phyloP scores from a whole-genome alignment of 129 eudicot genomes.

The Dittrichia graveolens region DNA sequence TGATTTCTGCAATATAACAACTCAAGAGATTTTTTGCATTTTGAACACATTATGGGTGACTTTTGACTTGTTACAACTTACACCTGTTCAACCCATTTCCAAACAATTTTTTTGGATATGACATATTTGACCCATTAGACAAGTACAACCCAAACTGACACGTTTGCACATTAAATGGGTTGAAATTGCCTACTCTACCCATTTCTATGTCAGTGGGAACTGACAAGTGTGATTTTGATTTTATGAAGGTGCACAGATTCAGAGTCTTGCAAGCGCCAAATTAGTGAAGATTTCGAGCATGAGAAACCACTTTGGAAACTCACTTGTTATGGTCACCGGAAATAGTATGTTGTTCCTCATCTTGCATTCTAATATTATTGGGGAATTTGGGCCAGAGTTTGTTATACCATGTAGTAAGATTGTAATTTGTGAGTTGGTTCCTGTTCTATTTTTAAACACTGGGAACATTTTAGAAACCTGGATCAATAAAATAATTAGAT shows the following conservation, averaged over 20 bases:
- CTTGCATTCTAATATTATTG: constrained; percentile 11
- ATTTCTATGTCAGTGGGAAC: constrained; percentile 14
- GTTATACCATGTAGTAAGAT: neutral
- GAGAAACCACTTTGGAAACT: constrained; percentile 97
- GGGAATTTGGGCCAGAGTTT: constrained; percentile 12
- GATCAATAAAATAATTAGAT: too few species aligned
- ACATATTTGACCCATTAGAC: neutral
- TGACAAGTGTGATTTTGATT: constrained; percentile 30
- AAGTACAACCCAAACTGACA: neutral
- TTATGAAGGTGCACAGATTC: constrained; percentile 87
- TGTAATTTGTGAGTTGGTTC: neutral
- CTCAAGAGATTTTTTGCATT: neutral
- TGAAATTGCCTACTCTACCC: neutral
- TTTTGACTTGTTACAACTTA: neutral
- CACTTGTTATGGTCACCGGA: constrained; percentile 85
- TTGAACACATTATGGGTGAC: neutral
- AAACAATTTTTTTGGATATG: neutral
- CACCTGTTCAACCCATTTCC: neutral
- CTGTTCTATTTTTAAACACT: too few species aligned
- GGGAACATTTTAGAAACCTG: too few species aligned
- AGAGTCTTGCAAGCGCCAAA: constrained; percentile 68
- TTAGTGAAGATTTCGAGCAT: constrained; percentile 67
- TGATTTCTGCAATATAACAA: neutral
- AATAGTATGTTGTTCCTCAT: constrained; percentile 48
- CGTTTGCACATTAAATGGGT: neutral